Base-by-base conservation (phyloP, 2,329 filamentous ascomycete species). In the Colletotrichum sp. region DNA sequence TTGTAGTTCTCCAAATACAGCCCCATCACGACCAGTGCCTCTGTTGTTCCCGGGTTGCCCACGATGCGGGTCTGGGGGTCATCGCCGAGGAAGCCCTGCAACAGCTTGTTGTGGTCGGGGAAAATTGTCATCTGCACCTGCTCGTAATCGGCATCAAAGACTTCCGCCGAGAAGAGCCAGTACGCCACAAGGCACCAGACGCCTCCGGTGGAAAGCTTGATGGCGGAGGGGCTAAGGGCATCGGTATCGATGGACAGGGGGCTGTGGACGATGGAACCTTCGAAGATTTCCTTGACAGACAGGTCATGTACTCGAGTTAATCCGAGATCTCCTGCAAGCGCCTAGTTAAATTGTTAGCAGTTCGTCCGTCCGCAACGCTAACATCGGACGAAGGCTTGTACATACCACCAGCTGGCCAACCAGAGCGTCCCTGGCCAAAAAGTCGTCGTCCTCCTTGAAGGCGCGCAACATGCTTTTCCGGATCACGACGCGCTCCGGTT, bases 371-470 rank as follows among this genome's bases (percentile, higher is more conserved):
- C 10, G 38, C 43, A 52, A 52, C 43, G 43, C 43, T 16, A 43
- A 21, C 28, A 28, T 69, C 60, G 60, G 72, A 64, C 28, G 48
- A 43, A 70, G 73, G 71, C 68, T 5, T 28, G 30, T 21, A 52
- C 90, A 83, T 84, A 93, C 92, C 77, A 93, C 92, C 28, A 96
- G 84, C 80, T 96, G 93, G 1, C 94, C 94, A n/a, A 95, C 88
- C 62, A 94, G 89, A 8, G 91, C 89, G 76, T 94, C 91, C 73
- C 91, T 88, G 18, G 89, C 89, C 74, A 91, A 88, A 36, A 95
- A 84, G 55, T 88, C 85, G 55, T 92, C 88, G 16, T 94, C 89
- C 56, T 93, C 88, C 60, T 91, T 91, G 79, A 94, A 96, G 6
- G 89, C 88, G 77, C 92, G 89, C 64, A 91, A 89, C 78, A 92